These are phyloP conservation scores for Chimonanthus salicifolius DNA, from an alignment of 164 flowering plant genomes.

Conservation along the genomic window DNA sequence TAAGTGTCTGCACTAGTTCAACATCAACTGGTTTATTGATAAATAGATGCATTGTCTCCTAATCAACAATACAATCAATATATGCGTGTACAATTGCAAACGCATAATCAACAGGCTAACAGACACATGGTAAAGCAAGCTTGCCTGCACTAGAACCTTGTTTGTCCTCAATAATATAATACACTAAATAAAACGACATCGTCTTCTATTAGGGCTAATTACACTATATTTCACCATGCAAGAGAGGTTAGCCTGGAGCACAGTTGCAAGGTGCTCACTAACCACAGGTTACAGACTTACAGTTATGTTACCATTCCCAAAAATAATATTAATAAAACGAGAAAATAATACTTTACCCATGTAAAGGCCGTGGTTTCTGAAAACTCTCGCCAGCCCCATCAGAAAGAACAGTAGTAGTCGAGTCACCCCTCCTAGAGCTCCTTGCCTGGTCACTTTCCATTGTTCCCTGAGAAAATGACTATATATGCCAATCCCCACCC, in stretches of 20 bases:
- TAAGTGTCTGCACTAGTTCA: too few species aligned
- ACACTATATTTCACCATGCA: too few species aligned
- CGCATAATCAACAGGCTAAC: not conserved
- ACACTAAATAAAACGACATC: too few species aligned
- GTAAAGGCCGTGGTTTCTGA: slow-evolving; percentile 44
- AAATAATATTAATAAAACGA: too few species aligned
- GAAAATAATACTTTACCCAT: slow-evolving; percentile 40
- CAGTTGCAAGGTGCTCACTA: too few species aligned
- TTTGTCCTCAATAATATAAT: not conserved
- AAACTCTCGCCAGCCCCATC: slow-evolving; percentile 29
- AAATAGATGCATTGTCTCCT: not conserved
- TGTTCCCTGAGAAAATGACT: slow-evolving; percentile 25
- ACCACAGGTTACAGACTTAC: too few species aligned
- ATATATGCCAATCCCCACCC: slow-evolving; percentile 47
- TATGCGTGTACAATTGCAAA: not conserved
- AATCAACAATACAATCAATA: too few species aligned
- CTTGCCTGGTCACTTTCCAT: slow-evolving; percentile 53
- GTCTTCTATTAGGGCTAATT: not conserved
- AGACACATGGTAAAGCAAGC: not conserved
- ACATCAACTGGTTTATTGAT: not conserved
- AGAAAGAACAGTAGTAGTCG: slow-evolving; percentile 15
- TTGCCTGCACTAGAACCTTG: not conserved
- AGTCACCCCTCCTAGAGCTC: slow-evolving; percentile 15
- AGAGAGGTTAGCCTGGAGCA: too few species aligned
- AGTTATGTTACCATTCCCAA: too few species aligned